A percentile compares a stretch with the other conserved stretches of the same genome.
Conservation (phyloP, 2,329 filamentous ascomycete genomes). For the Sclerotiophoma versabilis region DNA sequence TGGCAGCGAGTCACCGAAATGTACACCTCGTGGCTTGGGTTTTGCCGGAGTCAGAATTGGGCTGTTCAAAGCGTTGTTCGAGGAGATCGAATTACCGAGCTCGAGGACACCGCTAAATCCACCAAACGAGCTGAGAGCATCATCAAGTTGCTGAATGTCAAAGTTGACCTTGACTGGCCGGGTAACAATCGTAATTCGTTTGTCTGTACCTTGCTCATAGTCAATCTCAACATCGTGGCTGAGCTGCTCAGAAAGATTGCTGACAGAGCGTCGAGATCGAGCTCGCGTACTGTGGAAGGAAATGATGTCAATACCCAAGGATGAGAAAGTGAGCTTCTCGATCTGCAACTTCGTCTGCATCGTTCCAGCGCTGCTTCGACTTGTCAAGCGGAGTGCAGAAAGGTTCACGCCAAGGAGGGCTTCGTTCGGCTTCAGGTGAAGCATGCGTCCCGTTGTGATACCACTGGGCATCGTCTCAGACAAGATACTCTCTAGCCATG, state of each 20-base stretch:
- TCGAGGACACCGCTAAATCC: slow-evolving; percentile 91
- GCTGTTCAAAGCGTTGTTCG: slow-evolving; percentile 64
- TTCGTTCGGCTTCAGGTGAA: slow-evolving; percentile 36
- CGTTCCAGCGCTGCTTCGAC: slow-evolving; percentile 23
- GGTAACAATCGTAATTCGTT: slow-evolving; percentile 70
- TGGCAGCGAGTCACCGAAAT: slow-evolving; percentile 61
- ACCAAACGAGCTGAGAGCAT: slow-evolving; percentile 87
- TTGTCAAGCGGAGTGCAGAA: slow-evolving; percentile 34
- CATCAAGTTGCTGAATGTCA: slow-evolving; percentile 82
- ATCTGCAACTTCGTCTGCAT: slow-evolving; percentile 38
- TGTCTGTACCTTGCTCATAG: slow-evolving; percentile 39
- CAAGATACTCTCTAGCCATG: slow-evolving; percentile 41
- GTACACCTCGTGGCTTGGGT: slow-evolving; percentile 57
- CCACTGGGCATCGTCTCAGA: slow-evolving; percentile 31
- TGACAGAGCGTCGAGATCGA: slow-evolving; percentile 34
- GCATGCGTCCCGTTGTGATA: slow-evolving; percentile 6
- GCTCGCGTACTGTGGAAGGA: slow-evolving; percentile 54
- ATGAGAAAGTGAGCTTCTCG: slow-evolving; percentile 57
- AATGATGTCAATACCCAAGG: slow-evolving; percentile 58
- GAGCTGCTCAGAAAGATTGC: slow-evolving; percentile 31
- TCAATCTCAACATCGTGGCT: slow-evolving; percentile 44
- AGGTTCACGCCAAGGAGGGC: slow-evolving; percentile 39
- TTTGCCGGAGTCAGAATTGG: slow-evolving; percentile 42
- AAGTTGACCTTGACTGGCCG: slow-evolving; percentile 78
- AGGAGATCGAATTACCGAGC: slow-evolving; percentile 82